phyloP scores from a whole-genome alignment of 768 basidiomycete species.

The Boletus barrowsii region DNA sequence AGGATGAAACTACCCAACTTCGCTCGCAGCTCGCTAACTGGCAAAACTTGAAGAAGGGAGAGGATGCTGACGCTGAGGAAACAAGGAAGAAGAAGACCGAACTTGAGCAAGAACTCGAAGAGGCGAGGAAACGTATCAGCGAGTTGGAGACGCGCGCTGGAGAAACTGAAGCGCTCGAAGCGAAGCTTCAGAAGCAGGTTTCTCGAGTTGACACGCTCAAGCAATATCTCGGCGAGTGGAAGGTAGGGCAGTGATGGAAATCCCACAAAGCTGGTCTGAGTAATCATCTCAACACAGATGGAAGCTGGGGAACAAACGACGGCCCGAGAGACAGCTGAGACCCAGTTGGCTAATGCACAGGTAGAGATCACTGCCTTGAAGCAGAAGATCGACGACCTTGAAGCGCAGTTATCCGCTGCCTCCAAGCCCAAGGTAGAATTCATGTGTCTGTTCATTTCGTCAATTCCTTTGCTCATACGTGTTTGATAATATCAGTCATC shows the following conservation, averaged over 20 bases:
- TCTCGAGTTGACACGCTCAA: constrained; percentile 43
- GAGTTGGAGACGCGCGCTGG: constrained; percentile 27
- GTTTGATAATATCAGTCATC: constrained; percentile 6
- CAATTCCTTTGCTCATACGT: not conserved
- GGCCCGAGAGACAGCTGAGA: constrained; percentile 35
- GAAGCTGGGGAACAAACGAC: constrained; percentile 37
- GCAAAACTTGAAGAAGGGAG: constrained; percentile 64
- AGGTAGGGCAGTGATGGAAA: constrained; percentile 36
- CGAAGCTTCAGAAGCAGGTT: constrained; percentile 43
- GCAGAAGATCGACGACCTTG: constrained; percentile 44
- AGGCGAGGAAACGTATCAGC: constrained; percentile 37
- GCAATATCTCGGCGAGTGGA: constrained; percentile 39
- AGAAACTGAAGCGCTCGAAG: constrained; percentile 30
- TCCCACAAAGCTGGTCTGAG: not conserved
- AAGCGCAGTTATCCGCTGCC: constrained; percentile 41
- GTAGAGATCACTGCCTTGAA: constrained; percentile 26
- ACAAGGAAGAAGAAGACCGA: constrained; percentile 53
- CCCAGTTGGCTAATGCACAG: constrained; percentile 34
- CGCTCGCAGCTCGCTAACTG: constrained; percentile 66
- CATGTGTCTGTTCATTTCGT: constrained; percentile 7
- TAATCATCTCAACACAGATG: constrained; percentile 29
- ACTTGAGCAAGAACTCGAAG: constrained; percentile 52
- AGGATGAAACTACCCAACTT: constrained; percentile 52
- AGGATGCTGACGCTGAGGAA: constrained; percentile 54
- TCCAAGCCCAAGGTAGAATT: constrained; percentile 25